Percentiles rank a stretch among this genome's conserved stretches.
phyloP scores from a whole-genome alignment of 176 grass and related monocot species.

The Aegilops umbellulata region DNA sequence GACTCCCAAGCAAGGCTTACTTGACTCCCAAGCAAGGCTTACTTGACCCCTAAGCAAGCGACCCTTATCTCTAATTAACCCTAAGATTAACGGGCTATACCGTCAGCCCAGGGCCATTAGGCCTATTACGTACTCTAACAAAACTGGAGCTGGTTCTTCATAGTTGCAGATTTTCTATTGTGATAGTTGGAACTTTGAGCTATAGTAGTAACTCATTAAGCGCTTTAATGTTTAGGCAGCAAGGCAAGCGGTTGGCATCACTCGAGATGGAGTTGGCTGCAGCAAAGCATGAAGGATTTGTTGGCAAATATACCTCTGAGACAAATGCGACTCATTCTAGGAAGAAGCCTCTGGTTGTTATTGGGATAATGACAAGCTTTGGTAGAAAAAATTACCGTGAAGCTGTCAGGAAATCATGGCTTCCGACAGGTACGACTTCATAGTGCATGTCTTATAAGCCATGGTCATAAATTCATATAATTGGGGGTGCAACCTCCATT shows the following conservation, averaged over 20 bases:
- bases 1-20: too few relatives aligned
- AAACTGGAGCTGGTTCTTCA: neutral
- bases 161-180: neutral
- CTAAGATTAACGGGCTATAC: too few relatives aligned
- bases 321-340: constrained; percentile 60
- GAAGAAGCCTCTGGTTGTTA: constrained; percentile 71
- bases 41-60: too few relatives aligned
- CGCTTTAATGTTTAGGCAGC: constrained; percentile 58
- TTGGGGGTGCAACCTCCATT: neutral
- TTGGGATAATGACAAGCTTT: constrained; percentile 91
- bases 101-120: too few relatives aligned
- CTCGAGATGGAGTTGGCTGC: constrained; percentile 89
- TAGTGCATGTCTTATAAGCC: neutral
- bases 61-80: too few relatives aligned
- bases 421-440: constrained; percentile 69
- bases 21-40: too few relatives aligned
- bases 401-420: constrained; percentile 89
- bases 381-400: constrained; percentile 88
- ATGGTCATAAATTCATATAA: constrained; percentile 9
- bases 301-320: constrained; percentile 70
- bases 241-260: constrained; percentile 78
- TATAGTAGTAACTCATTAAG: neutral
- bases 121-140: too few relatives aligned
- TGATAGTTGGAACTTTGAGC: neutral
- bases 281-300: constrained; percentile 76